Conservation (phyloP, 2,329 filamentous ascomycete genomes). For the Neopestalotiopsis clavispora region DNA sequence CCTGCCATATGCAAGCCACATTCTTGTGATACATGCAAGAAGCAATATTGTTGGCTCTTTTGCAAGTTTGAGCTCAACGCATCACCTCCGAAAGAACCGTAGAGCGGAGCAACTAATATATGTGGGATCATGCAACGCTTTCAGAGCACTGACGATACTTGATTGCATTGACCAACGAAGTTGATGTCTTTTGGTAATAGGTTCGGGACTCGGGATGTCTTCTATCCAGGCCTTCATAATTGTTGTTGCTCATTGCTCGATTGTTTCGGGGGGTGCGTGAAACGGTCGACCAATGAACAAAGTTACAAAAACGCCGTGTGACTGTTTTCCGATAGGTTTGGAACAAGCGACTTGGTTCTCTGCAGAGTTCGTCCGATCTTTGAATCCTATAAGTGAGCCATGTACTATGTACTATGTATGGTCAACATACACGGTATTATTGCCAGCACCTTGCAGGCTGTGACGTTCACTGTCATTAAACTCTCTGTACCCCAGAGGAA, state of each 20-base stretch:
- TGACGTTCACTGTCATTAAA: too few species aligned
- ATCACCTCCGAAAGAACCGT: not conserved
- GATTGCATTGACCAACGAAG: not conserved
- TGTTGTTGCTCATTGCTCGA: not conserved
- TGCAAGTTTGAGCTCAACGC: not conserved
- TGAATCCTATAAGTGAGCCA: not conserved
- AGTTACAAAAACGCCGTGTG: not conserved
- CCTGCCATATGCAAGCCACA: not conserved
- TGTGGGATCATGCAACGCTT: not conserved
- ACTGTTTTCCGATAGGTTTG: not conserved
- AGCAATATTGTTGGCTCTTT: not conserved
- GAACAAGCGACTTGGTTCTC: not conserved
- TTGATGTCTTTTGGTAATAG: not conserved
- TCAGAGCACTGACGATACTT: not conserved
- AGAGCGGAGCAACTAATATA: not conserved
- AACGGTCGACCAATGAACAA: not conserved
- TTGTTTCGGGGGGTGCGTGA: not conserved
- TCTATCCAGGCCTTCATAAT: not conserved
- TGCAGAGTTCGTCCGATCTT: not conserved
- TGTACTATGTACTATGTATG: too few species aligned
- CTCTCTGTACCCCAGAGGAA: too few species aligned
- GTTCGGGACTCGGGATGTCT: not conserved
- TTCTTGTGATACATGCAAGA: not conserved
- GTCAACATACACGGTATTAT: too few species aligned
- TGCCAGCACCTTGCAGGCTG: too few species aligned